A percentile compares a stretch with the other conserved stretches of the same genome.
phyloP scores from a whole-genome alignment of 208 protist species.

The Trichomonas vaginalis region DNA sequence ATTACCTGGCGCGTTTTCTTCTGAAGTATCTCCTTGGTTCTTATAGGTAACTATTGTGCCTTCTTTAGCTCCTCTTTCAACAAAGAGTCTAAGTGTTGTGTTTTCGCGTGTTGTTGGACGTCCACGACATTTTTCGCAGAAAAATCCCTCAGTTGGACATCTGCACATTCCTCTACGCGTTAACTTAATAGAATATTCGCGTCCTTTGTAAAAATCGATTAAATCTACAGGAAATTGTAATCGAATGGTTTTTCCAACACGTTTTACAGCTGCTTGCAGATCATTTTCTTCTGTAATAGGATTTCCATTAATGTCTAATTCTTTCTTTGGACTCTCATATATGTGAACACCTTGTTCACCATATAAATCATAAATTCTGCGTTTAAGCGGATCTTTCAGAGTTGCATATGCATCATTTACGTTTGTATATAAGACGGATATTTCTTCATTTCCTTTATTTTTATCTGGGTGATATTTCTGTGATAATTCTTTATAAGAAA shows the following conservation, averaged over 20 bases:
- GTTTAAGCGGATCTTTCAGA: background rate
- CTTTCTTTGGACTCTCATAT: background rate
- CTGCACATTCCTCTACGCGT: background rate
- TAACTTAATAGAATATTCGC: background rate
- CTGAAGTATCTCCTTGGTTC: background rate
- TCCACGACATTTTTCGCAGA: background rate
- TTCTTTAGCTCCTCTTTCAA: background rate
- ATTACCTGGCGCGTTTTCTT: background rate
- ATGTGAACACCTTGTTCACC: background rate
- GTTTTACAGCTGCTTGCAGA: background rate
- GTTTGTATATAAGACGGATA: background rate
- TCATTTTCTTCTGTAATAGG: background rate
- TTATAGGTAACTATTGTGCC: background rate
- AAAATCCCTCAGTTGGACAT: background rate
- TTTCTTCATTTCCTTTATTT: background rate
- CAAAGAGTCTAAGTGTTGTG: background rate
- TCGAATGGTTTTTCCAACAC: background rate
- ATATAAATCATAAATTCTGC: background rate
- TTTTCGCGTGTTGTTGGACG: background rate
- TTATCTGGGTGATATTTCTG: constrained; percentile 8
- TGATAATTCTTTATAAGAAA: background rate
- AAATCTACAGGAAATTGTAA: background rate
- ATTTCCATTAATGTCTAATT: background rate
- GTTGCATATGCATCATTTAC: background rate
- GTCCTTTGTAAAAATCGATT: background rate